phyloP scores from a whole-genome alignment of 78 protist species.

The Mantamonas sphyraenae region DNA sequence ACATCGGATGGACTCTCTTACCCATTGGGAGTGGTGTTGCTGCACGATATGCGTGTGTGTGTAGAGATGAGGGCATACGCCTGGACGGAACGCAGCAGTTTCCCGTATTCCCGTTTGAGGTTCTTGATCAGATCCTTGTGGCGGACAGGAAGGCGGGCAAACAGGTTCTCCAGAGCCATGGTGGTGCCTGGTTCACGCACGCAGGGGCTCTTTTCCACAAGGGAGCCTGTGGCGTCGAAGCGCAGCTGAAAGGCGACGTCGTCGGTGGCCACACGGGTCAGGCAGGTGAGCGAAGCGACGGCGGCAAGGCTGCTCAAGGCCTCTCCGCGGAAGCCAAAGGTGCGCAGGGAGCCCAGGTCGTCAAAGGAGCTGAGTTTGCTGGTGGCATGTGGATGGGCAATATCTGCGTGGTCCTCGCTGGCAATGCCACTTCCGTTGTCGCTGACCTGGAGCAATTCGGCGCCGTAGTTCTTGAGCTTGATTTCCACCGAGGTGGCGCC shows the following conservation, averaged over 20 bases:
- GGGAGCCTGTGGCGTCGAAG: too few relatives aligned
- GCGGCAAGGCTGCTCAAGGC: slow-evolving; percentile 81
- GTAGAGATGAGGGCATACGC: slow-evolving; percentile 55
- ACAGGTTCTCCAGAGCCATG: slow-evolving; percentile 35
- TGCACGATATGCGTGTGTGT: background rate
- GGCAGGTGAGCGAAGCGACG: slow-evolving; percentile 16
- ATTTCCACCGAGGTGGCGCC: slow-evolving; percentile 50
- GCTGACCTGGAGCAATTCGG: slow-evolving; percentile 50
- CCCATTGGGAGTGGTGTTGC: slow-evolving; percentile 12
- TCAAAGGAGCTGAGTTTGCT: slow-evolving; percentile 54
- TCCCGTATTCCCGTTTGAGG: slow-evolving; percentile 45
- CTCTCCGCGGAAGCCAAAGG: slow-evolving; percentile 94
- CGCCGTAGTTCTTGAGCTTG: slow-evolving; percentile 14
- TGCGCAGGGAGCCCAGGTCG: slow-evolving; percentile 49
- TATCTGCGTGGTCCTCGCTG: slow-evolving; percentile 17
- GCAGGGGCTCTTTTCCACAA: too few relatives aligned
- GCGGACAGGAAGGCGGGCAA: slow-evolving; percentile 73
- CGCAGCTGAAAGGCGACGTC: too few relatives aligned
- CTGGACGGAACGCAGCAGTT: slow-evolving; percentile 33
- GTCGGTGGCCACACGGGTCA: too few relatives aligned
- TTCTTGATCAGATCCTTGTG: slow-evolving; percentile 41
- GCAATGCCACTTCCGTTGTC: slow-evolving; percentile 82
- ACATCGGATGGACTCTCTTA: background rate
- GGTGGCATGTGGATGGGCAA: slow-evolving; percentile 64
- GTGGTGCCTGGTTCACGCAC: slow-evolving; percentile 73